Evolutionary conservation across 345 rosid species (phyloP), one percentile per base, ranked within the genome.

Genomic region (Jatropha curcas): DNA sequence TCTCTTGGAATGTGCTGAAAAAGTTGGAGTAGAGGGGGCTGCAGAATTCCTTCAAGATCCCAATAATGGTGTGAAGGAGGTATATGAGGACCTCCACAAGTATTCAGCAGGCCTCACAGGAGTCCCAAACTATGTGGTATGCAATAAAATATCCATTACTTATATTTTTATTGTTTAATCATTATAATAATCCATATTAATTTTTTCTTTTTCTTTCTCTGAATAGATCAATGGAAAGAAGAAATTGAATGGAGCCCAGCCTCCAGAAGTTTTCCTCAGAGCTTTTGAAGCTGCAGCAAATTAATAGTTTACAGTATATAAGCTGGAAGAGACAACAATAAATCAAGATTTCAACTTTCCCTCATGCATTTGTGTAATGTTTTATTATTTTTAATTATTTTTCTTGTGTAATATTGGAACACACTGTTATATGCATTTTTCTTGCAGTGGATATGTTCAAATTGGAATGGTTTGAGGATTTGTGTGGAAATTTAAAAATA

Each of bases 171-270:
- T n/a, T n/a, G 37, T 27, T 60, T 1, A 10, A n/a, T n/a, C 13
- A n/a, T n/a, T 7, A 55, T 60, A 4, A 46, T 46, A 16, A 48
- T 17, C 4, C 20, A 4, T 48, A 48, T 3, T n/a, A 12, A 14
- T 59, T 8, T 2, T n/a, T 3, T 25, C 28, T n/a, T 35, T 53
- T 62, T 76, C 77, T n/a, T n/a, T n/a, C n/a, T n/a, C n/a, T n/a
- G 41, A 71, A 74, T 92, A 94, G 99, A 84, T 95, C 60, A 90
- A 95, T 6, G 94, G 91, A 52, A 94, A 90, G 78, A 83, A 85
- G 57, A 75, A 82, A 77, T 57, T 95, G 70, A 90, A 89, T 10
- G 98, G 99, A 1, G 98, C 89, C 0, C 95, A 90, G 74, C 89
- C 93, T 9, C 83, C 92, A 0, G 99, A 92, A 76, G 85, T 76